Conservation (phyloP, 1,139 yeast genomes). For the Yamadazyma triangularis region DNA sequence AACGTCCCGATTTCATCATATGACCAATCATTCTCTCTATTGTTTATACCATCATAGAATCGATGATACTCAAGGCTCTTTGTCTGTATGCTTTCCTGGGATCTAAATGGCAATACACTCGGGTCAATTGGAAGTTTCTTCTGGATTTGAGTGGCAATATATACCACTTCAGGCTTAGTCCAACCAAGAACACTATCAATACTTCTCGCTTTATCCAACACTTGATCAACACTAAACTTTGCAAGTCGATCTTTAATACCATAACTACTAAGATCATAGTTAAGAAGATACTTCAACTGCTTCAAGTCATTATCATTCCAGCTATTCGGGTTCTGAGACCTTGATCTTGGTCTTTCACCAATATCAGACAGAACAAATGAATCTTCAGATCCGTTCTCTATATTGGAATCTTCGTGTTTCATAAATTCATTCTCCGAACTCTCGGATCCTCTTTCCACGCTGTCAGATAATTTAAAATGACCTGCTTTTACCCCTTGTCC, state of each 20-base stretch:
- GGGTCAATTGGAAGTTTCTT: neutral
- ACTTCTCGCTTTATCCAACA: conserved; percentile 1
- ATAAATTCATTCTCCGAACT: neutral
- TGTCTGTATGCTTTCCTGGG: conserved; percentile 1
- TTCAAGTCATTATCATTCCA: conserved; percentile 8
- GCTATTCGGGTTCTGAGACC: too few relatives aligned
- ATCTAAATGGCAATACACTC: conserved; percentile 8
- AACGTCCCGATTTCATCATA: conserved; percentile 2
- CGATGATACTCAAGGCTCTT: too few relatives aligned
- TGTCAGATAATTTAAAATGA: too few relatives aligned
- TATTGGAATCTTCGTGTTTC: neutral
- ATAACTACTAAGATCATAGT: conserved; percentile 9
- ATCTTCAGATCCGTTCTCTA: conserved; percentile 9
- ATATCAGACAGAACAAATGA: conserved; percentile 2
- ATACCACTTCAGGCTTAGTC: conserved; percentile 11
- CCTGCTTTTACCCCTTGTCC: too few relatives aligned
- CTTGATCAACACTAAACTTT: conserved; percentile 1
- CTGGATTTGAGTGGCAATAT: conserved; percentile 5
- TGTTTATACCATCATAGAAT: too few relatives aligned
- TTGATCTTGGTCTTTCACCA: neutral
- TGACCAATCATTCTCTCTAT: conserved; percentile 5
- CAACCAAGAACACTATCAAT: conserved; percentile 4
- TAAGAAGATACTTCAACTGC: conserved; percentile 6
- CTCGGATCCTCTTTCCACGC: neutral
- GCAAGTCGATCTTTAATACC: conserved; percentile 6